Base-by-base conservation (phyloP, 2,329 filamentous ascomycete species). In the Colletotrichum chlorophyti region DNA sequence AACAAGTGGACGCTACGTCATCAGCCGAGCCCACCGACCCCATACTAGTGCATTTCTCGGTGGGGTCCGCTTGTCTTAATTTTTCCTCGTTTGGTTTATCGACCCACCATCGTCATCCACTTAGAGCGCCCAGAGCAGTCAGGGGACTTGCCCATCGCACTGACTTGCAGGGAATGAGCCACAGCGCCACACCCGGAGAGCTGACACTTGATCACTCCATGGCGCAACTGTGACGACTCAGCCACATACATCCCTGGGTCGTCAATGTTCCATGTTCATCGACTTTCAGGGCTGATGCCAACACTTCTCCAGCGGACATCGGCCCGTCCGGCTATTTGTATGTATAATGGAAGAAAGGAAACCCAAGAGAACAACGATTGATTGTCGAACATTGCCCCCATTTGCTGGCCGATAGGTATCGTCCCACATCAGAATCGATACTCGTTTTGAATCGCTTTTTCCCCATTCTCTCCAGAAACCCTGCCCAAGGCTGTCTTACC, bases 1-100 rank as follows among this genome's bases (percentile, higher is more conserved):
- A n/a, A n/a, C n/a, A 46, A 15, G 50, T 55, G 43, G 40, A 31
- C 58, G 40, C 58, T 60, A 60, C 58, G 58, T 60, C 58, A 60
- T 60, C 46, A 58, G 47, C 41, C 34, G 12, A 48, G 34, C 40
- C 46, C 55, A 41, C 41, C 34, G 12, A 48, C 27, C 40, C 46
- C 55, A 41, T 27, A 29, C 47, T 58, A 52, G 47, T 41, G 58
- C 34, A 11, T 23, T 10, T 4, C 17, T 15, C 21, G 14, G 29
- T 38, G 19, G 35, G 31, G 26, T 19, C 31, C 24, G 15, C 45
- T 48, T 12, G 21, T 49, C 50, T 43, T 60, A 40, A 57, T 23
- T 50, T 53, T 53, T 47, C 19, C 37, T 32, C 27, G 24, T 43
- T 42, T 59, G 14, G 38, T 37, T 55, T 31, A 45, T 60, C 19